These are phyloP conservation scores for Ajuga reptans DNA, from an alignment of 305 asterid species.

Conservation along the genomic window DNA sequence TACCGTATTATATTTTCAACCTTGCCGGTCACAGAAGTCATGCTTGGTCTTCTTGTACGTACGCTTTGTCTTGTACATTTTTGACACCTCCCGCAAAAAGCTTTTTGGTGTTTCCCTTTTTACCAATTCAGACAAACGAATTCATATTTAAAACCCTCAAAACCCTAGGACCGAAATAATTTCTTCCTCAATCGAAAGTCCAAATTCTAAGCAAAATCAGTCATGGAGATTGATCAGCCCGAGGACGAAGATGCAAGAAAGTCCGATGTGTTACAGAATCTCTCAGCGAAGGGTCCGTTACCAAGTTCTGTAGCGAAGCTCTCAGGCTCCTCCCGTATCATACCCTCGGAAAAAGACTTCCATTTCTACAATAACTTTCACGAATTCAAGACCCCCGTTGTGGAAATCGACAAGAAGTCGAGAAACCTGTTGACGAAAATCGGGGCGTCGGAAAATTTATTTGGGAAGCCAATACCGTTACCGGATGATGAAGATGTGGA, in stretches of 20 bases:
- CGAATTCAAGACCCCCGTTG: slow-evolving; percentile 61
- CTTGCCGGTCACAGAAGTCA: not conserved
- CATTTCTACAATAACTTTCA: slow-evolving; percentile 76
- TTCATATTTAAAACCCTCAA: slow-evolving; percentile 29
- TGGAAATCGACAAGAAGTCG: slow-evolving; percentile 47
- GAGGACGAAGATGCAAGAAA: slow-evolving; percentile 38
- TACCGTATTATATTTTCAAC: too few relatives aligned
- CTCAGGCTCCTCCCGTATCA: slow-evolving; percentile 66
- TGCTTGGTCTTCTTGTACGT: not conserved
- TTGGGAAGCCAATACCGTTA: slow-evolving; percentile 45
- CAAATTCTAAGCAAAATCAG: not conserved
- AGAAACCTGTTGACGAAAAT: slow-evolving; percentile 34
- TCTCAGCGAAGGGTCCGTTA: slow-evolving; percentile 41
- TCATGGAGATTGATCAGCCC: slow-evolving; percentile 59
- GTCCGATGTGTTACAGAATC: slow-evolving; percentile 35
- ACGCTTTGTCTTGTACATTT: not conserved
- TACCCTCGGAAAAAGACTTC: slow-evolving; percentile 69
- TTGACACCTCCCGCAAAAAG: not conserved
- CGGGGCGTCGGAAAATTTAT: slow-evolving; percentile 49
- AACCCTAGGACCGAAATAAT: slow-evolving; percentile 30
- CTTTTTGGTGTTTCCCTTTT: too few relatives aligned
- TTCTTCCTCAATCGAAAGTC: not conserved
- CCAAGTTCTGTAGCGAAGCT: slow-evolving; percentile 57
- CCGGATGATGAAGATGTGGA: slow-evolving; percentile 47
- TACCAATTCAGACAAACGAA: not conserved